A percentile compares a stretch with the other conserved stretches of the same genome.
Conservation (phyloP, 208 protist genomes). For the Leishmania tropica region DNA sequence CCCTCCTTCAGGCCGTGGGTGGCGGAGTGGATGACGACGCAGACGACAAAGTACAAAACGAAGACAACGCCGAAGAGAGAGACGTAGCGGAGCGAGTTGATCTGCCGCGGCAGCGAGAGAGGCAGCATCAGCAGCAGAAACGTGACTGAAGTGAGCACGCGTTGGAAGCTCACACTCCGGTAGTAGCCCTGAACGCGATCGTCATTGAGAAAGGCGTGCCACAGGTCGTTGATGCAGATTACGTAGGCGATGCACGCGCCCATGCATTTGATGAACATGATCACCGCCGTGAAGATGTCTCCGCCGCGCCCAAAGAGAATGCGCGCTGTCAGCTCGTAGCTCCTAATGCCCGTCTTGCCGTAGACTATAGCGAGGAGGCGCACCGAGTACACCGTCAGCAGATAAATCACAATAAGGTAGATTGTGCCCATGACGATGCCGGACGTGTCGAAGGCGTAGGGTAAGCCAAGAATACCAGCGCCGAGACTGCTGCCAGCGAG, state of each 20-base stretch:
- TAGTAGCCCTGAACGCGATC: conserved; percentile 41
- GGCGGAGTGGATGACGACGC: conserved; percentile 53
- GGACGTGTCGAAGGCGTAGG: conserved; percentile 58
- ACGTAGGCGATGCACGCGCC: conserved; percentile 80
- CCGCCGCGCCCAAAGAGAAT: conserved; percentile 51
- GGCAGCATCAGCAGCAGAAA: conserved; percentile 77
- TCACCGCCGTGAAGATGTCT: conserved; percentile 60
- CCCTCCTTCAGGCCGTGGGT: conserved; percentile 30
- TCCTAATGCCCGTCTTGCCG: conserved; percentile 54
- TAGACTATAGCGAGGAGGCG: conserved; percentile 48
- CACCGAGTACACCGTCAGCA: conserved; percentile 75
- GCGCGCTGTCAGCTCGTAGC: conserved; percentile 66
- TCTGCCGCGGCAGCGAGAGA: conserved; percentile 62
- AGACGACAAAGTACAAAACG: conserved; percentile 77
- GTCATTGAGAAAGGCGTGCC: conserved; percentile 47
- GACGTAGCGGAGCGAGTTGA: conserved; percentile 83
- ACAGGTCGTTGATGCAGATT: conserved; percentile 60
- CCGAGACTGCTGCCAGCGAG: conserved; percentile 67
- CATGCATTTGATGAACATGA: conserved; percentile 82
- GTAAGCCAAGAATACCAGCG: conserved; percentile 67
- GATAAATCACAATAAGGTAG: conserved; percentile 61
- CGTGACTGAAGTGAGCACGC: conserved; percentile 45
- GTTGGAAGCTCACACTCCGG: conserved; percentile 29
- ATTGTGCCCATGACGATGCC: conserved; percentile 71
- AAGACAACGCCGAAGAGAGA: conserved; percentile 64